Conservation (phyloP, 495 filamentous ascomycete genomes). For the Penicillium arizonense region DNA sequence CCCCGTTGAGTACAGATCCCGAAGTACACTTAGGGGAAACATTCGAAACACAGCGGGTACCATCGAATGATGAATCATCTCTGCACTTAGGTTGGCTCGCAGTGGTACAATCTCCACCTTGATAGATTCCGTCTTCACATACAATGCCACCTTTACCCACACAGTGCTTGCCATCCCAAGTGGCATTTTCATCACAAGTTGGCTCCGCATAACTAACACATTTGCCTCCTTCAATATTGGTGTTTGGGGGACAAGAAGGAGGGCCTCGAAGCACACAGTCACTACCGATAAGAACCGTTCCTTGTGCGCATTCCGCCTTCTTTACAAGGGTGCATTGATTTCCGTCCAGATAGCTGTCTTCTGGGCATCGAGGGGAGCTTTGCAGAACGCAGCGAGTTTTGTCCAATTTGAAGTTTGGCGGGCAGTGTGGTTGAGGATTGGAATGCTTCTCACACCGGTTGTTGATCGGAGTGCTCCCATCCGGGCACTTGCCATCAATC, state of each 20-base stretch:
- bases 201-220: neutral
- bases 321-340: neutral
- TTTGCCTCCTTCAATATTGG: neutral
- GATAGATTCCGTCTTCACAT: conserved; percentile 1
- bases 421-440: conserved; percentile 6
- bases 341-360: neutral
- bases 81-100: neutral
- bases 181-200: neutral
- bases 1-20: neutral
- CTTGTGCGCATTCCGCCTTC: conserved; percentile 1
- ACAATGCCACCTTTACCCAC: neutral
- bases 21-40: neutral
- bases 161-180: conserved; percentile 7
- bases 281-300: neutral
- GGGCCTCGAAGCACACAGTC: conserved; percentile 1
- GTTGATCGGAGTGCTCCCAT: neutral
- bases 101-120: conserved; percentile 6
- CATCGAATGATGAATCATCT: conserved; percentile 2
- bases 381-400: neutral
- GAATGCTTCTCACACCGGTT: conserved; percentile 4
- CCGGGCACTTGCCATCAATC: conserved; percentile 1
- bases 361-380: conserved; percentile 1
- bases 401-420: neutral
- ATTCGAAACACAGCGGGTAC: conserved; percentile 5
- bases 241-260: neutral